Evolutionary conservation across 768 basidiomycete genomes (phyloP), one percentile per base, ranked within the genome.

Genomic region (Daedaleopsis sinensis): DNA sequence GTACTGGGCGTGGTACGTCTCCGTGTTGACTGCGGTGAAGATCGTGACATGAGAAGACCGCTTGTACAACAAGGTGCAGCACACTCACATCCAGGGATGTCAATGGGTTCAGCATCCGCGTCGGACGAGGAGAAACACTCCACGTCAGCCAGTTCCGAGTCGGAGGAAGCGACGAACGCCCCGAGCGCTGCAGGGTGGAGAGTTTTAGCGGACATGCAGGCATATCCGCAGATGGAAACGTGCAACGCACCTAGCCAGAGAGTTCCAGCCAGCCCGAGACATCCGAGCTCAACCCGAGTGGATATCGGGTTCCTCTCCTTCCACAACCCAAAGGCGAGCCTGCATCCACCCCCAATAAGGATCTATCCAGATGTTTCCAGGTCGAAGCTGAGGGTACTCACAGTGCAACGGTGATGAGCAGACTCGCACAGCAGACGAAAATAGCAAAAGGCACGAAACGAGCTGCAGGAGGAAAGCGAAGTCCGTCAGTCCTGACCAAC

Each of bases 1-100:
- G 72, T 93, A 93, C 79, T 93, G 92, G n/a, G 91, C 91, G 65
- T 92, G 92, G 72, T 89, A 94, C 62, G 90, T 90, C 67, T 91
- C 89, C 23, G 91, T 93, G 58, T 90, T 86, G 76, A 93, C 92
- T 93, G 67, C 18, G 19, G 10, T 35, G 42, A 18, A 53, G 52
- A 27, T 2, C 19, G 19, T 46, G 8, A 51, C 23, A 36, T 27
- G 8, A 38, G 47, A 21, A 24, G 19, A 21, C 4, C 47, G 21
- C 47, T n/a, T 8, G 23, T 49, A 6, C 4, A 24, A 36, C 19
- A 47, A 47, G 39, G 52, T n/a, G 42, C 7, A 21, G 39, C 48
- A 44, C 42, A 80, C 90, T 76, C 69, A 92, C 91, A 92, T 64
- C 81, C 84, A 57, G 88, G 84, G 58, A 84, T 74, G 35, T 85